A percentile compares a stretch with the other conserved stretches of the same genome.
These are phyloP conservation scores for Carex littledalei DNA, from an alignment of 176 grass and related monocot species.

Conservation along the genomic window DNA sequence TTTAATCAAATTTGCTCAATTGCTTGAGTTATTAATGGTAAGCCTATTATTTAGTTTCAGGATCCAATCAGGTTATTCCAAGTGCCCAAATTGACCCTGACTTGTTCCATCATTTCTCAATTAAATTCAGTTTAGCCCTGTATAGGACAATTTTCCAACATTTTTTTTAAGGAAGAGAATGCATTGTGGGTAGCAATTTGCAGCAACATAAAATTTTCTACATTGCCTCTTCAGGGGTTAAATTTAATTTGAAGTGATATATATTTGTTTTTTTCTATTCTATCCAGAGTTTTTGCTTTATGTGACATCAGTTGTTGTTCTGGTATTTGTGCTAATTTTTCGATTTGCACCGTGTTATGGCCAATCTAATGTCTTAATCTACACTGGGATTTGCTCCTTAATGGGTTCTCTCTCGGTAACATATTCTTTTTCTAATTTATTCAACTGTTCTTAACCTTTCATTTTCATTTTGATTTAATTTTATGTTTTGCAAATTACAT, in stretches of 20 bases:
- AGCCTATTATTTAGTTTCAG: neutral
- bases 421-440: neutral
- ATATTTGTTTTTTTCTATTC: neutral
- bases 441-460: neutral
- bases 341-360: conserved; percentile 86
- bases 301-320: conserved; percentile 70
- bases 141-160: neutral
- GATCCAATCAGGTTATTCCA: neutral
- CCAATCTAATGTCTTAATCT: conserved; percentile 86
- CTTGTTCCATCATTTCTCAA: neutral
- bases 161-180: neutral
- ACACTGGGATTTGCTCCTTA: conserved; percentile 91
- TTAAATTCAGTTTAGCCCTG: neutral
- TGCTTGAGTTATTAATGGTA: neutral
- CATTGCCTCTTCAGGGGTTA: neutral
- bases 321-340: conserved; percentile 86
- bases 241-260: neutral
- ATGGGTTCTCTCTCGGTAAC: conserved; percentile 99
- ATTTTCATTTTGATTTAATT: neutral
- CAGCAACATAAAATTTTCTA: neutral
- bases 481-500: conserved; percentile 2
- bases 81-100: neutral
- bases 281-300: conserved; percentile 90
- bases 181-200: neutral
- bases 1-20: neutral